Percentiles rank a stretch among this genome's conserved stretches.
phyloP scores from a whole-genome alignment of 176 grass and related monocot genomes.

The Pontederia crassipes region DNA sequence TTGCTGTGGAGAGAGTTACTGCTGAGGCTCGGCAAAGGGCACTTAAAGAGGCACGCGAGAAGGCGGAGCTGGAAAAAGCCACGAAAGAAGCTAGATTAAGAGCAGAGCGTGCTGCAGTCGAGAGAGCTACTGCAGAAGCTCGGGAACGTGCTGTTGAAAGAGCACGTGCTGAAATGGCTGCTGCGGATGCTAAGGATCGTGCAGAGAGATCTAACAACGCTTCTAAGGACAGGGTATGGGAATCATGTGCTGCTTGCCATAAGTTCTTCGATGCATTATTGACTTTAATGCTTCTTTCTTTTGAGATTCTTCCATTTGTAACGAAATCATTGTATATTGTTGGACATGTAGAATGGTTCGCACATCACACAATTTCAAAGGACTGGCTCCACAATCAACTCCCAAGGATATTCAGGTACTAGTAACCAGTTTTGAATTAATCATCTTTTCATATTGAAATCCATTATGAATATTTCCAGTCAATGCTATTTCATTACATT shows the following conservation, averaged over 20 bases:
- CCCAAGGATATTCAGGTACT: constrained; percentile 6
- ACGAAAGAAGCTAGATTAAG: constrained; percentile 10
- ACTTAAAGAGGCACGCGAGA: constrained; percentile 34
- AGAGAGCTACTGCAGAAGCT: constrained; percentile 15
- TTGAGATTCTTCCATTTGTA: background rate
- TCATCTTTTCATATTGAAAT: background rate
- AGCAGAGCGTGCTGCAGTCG: constrained; percentile 13
- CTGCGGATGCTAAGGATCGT: constrained; percentile 13
- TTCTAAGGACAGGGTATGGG: background rate
- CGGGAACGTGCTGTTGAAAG: constrained; percentile 12
- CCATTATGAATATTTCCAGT: too few species aligned
- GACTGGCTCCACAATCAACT: background rate
- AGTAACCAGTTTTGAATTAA: background rate
- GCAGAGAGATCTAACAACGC: constrained; percentile 5
- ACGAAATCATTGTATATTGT: background rate
- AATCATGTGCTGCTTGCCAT: background rate
- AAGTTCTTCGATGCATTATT: background rate
- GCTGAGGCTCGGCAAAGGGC: constrained; percentile 45
- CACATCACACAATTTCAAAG: background rate
- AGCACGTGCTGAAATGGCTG: constrained; percentile 14
- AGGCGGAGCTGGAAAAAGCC: constrained; percentile 25
- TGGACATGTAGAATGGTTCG: background rate
- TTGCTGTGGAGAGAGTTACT: constrained; percentile 28
- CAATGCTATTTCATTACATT: too few species aligned
- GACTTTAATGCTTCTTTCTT: background rate